phyloP scores from a whole-genome alignment of 345 rosid species.

The Gossypioides kirkii region DNA sequence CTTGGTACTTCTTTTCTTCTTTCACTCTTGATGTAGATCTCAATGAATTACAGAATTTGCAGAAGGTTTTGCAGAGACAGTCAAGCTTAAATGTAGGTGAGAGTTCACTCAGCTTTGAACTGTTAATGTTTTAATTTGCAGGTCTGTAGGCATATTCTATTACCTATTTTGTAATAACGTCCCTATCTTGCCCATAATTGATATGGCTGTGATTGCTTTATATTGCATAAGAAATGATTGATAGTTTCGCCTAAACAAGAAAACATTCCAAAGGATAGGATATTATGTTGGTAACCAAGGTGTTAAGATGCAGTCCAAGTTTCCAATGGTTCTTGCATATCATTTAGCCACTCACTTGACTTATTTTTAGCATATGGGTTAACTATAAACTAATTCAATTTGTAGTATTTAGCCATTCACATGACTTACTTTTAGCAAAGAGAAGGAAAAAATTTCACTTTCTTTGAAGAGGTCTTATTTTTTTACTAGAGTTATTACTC shows the following conservation, averaged over 20 bases:
- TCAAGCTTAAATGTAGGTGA: constrained; percentile 65
- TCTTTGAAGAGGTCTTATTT: too few species aligned
- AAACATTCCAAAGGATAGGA: not conserved
- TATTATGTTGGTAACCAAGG: not conserved
- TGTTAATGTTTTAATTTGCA: constrained; percentile 21
- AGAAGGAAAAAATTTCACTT: too few species aligned
- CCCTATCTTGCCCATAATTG: not conserved
- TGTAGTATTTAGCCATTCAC: too few species aligned
- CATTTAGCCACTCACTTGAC: not conserved
- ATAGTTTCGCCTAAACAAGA: not conserved
- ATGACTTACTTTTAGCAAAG: too few species aligned
- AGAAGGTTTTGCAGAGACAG: constrained; percentile 76
- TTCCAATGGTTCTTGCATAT: not conserved
- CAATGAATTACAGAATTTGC: constrained; percentile 42
- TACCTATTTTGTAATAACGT: not conserved
- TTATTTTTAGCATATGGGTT: too few species aligned
- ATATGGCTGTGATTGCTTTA: not conserved
- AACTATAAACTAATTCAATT: too few species aligned
- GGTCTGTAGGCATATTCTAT: constrained; percentile 9
- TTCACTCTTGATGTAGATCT: constrained; percentile 8
- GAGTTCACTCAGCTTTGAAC: constrained; percentile 24
- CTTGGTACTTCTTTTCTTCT: not conserved
- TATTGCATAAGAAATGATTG: constrained; percentile 1
- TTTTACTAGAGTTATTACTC: too few species aligned
- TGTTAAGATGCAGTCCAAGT: not conserved